Percentiles rank a stretch among this genome's conserved stretches.
Evolutionary conservation across 2,329 filamentous ascomycete species (phyloP).

Genomic region (Tolypocladium tropicale): DNA sequence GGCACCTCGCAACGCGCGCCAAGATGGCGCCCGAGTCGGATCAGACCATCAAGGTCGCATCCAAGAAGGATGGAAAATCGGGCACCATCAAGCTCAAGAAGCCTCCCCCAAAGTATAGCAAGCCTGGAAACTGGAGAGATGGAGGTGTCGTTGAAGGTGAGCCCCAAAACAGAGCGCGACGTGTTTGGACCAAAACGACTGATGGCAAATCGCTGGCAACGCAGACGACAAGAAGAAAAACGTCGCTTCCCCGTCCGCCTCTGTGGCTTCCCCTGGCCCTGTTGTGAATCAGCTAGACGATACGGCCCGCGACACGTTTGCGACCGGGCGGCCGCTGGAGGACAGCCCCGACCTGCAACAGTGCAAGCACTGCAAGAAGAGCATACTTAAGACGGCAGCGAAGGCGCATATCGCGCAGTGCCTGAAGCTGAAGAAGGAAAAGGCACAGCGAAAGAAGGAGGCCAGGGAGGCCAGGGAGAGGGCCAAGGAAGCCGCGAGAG

Average conservation of each 20-base stretch:
- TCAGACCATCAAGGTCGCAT: conserved; percentile 52
- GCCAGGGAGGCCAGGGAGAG: conserved; percentile 60
- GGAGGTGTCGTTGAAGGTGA: conserved; percentile 53
- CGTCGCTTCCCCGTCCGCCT: conserved; percentile 28
- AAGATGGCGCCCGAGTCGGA: conserved; percentile 25
- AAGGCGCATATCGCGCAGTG: conserved; percentile 76
- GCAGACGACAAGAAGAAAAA: conserved; percentile 46
- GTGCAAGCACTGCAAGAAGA: conserved; percentile 94
- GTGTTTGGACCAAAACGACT: neutral
- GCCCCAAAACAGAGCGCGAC: conserved; percentile 7
- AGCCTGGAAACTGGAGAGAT: conserved; percentile 63
- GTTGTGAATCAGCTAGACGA: conserved; percentile 64
- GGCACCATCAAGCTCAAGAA: conserved; percentile 54
- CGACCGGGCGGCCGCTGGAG: conserved; percentile 70
- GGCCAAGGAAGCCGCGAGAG: conserved; percentile 49
- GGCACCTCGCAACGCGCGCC: neutral
- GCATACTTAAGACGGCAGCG: conserved; percentile 64
- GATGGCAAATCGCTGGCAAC: neutral
- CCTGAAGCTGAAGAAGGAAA: conserved; percentile 73
- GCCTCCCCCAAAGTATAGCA: conserved; percentile 48
- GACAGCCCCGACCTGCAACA: conserved; percentile 69
- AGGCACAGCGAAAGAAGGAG: conserved; percentile 68
- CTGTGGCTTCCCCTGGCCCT: conserved; percentile 39
- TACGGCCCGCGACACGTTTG: conserved; percentile 66
- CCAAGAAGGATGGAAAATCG: conserved; percentile 42